Base-by-base conservation (phyloP, 805 yeast genomes). In the Suhomyces vadensis region DNA sequence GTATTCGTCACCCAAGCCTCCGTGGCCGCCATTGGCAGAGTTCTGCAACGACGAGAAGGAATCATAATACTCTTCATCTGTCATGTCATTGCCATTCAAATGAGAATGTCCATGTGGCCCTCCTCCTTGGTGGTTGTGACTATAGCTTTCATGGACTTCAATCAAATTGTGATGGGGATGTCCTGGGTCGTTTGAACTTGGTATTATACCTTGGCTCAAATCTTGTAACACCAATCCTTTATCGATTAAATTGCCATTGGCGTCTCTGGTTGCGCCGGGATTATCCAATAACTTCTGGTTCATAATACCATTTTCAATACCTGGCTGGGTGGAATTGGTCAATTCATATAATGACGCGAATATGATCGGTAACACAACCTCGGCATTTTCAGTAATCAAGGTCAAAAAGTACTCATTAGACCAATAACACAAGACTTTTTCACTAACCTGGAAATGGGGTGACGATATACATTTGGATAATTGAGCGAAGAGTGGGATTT, bases 401-500 rank as follows among this genome's bases (percentile, higher is more conserved):
- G 90, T 85, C 51, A 91, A 79, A 64, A 94, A 91, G 68, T 88
- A 91, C 60, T 94, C 98, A 64, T 92, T 92, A 57, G 88, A 87
- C 94, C 97, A 94, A 65, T 82, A 89, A 61, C 91, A 86, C 47
- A 94, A 77, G 2, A 94, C 97, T 55, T 95, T 89, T 67, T 94
- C 99, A 46, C 95, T 86, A 20, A 94, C 97, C 74, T 94, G 99
- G 74, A 94, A 95, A 70, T 94, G 98, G 21, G 96, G 88, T 1
- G 96, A 87, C 21, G 95, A 79, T 31, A 94, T 91, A 69, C 98
- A 92, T 65, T 87, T 89, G 40, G 96, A 86, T 52, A 94, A 76
- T 68, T 94, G 99, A 23, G 92, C 95, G 67, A 91, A 91, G 38
- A 94, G 71, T 3, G 98, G 98, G 2, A 90, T 86, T 66, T 91